Evolutionary conservation across 148 eudicot species (phyloP).

Genomic region (Cornus suecica): DNA sequence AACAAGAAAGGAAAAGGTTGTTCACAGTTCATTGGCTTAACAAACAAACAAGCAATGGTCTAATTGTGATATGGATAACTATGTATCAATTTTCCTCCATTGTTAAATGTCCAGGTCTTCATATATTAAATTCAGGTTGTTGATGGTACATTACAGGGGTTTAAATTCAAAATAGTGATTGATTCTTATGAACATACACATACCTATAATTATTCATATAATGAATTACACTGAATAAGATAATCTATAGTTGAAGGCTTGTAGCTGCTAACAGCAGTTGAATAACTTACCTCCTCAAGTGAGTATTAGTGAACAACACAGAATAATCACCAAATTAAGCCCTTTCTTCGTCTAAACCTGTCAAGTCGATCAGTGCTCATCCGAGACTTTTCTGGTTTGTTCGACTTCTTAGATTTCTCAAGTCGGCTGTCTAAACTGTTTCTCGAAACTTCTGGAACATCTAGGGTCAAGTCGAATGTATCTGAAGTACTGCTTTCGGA

Average conservation of each 20-base stretch:
- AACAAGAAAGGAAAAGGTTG: too few species aligned
- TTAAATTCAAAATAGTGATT: neutral
- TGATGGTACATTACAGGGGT: neutral
- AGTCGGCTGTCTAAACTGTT: constrained; percentile 92
- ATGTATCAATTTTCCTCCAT: neutral
- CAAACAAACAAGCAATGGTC: neutral
- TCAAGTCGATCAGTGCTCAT: constrained; percentile 82
- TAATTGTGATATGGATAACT: too few species aligned
- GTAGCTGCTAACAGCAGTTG: constrained; percentile 17
- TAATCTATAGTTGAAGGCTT: neutral
- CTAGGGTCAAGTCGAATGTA: constrained; percentile 40
- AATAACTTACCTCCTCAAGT: constrained; percentile 18
- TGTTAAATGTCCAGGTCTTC: neutral
- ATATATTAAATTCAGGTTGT: neutral
- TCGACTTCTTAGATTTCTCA: constrained; percentile 68
- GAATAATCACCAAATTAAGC: constrained; percentile 65
- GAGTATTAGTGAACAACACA: neutral
- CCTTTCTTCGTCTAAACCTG: constrained; percentile 62
- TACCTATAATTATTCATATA: neutral
- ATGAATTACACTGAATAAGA: neutral
- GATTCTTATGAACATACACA: constrained; percentile 10
- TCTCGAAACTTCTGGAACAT: constrained; percentile 64
- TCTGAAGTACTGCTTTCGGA: constrained; percentile 38
- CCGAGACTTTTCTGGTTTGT: constrained; percentile 77
- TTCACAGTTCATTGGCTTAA: neutral